Evolutionary conservation across 768 basidiomycete genomes (phyloP), one percentile per base, ranked within the genome.

Genomic region (Candolleomyces eurysporus): DNA sequence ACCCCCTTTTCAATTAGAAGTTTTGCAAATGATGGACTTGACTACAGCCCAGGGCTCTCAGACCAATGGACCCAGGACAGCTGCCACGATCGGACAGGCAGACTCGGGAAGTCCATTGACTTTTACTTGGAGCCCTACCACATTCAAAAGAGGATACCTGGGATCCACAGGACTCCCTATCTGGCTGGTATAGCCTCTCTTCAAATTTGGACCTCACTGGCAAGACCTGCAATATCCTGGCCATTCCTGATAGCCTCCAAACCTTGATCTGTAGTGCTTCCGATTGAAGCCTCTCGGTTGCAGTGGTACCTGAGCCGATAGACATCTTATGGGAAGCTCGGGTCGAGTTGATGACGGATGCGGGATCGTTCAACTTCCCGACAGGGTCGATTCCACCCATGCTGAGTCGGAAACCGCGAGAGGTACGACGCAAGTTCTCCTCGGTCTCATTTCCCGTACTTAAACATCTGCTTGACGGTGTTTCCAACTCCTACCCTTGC

Each of bases 271-370:
- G 11, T 50, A n/a, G 22, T 32, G 8, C 49, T 5, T 13, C 49
- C 13, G 63, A 50, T 2, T 36, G 31, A 7, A 59, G 53, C 48
- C 67, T 67, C 3, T 67, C 67, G 0, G 64, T 59, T 0, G 68
- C 69, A 7, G 67, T 67, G 16, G 63, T 61, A 1, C 68, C 69
- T 7, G 66, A n/a, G n/a, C n/a, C 68, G 32, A 64, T 39, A 21
- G 68, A 67, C 16, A 69, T 63, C 43, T 61, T 67, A 59, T 52
- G 42, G 19, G 62, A 39, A n/a, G 51, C 36, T n/a, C 30, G 50
- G 10, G n/a, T 54, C 2, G 54, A 22, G 19, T 48, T 52, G 58
- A 11, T 46, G 9, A 59, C 17, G 13, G 5, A 17, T 4, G 31
- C 6, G 10, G 52, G 30, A 36, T 60, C 59, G 59, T 60, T 55